Evolutionary conservation across 768 basidiomycete species (phyloP).

Genomic region (Calocybe gangraenosa): DNA sequence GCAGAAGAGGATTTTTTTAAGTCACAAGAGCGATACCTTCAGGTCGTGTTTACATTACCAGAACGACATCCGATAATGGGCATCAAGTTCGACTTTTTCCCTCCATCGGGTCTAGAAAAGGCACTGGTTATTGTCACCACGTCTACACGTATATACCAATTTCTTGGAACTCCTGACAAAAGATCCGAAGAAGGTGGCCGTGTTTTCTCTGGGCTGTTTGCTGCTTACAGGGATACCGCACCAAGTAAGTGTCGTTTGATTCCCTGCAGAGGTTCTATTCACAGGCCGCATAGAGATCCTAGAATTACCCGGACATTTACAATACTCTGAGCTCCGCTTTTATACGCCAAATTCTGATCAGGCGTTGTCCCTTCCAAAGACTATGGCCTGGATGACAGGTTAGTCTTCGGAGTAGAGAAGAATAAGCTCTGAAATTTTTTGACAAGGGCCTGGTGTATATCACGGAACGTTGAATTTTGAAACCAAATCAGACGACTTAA

Average conservation of each 20-base stretch:
- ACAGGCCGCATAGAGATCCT: conserved; percentile 61
- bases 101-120: conserved; percentile 55
- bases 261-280: background rate
- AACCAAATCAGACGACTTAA: conserved; percentile 63
- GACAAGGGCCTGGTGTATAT: conserved; percentile 83
- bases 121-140: conserved; percentile 81
- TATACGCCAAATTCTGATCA: conserved; percentile 71
- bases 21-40: conserved; percentile 77
- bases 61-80: conserved; percentile 85
- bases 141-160: conserved; percentile 86
- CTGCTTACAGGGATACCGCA: conserved; percentile 65
- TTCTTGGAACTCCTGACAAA: conserved; percentile 64
- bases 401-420: conserved; percentile 14
- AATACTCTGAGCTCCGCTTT: conserved; percentile 77
- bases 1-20: conserved; percentile 92
- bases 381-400: conserved; percentile 93
- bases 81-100: conserved; percentile 75
- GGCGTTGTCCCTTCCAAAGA: conserved; percentile 63
- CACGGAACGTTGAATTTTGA: conserved; percentile 76
- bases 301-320: conserved; percentile 79
- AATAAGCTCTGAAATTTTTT: conserved; percentile 3
- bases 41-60: conserved; percentile 69
- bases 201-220: conserved; percentile 72
- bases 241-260: conserved; percentile 54
- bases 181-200: conserved; percentile 72